Evolutionary conservation across 306 rosid species (phyloP).

Genomic region (Vigna trinervia): DNA sequence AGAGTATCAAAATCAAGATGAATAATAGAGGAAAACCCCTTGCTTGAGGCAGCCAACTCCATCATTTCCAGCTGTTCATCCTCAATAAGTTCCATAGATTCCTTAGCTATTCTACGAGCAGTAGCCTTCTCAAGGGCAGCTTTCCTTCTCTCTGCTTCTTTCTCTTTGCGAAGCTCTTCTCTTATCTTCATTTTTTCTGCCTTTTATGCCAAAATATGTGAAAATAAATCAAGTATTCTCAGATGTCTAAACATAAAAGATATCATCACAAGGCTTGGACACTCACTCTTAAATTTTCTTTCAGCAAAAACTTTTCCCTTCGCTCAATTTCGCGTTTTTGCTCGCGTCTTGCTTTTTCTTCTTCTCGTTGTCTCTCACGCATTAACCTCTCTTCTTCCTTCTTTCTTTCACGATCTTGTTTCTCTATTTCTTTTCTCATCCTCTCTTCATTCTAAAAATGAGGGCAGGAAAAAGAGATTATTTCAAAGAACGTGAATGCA

Average conservation of each 20-base stretch:
- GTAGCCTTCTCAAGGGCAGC: slow-evolving; percentile 95
- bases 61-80: slow-evolving; percentile 97
- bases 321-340: slow-evolving; percentile 87
- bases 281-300: slow-evolving; percentile 77
- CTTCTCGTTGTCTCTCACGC: slow-evolving; percentile 91
- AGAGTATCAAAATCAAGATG: slow-evolving; percentile 86
- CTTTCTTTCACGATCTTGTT: slow-evolving; percentile 86
- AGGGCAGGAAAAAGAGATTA: slow-evolving; percentile 13
- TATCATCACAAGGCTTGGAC: slow-evolving; percentile 18
- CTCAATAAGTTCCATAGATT: slow-evolving; percentile 98
- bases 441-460: slow-evolving; percentile 76
- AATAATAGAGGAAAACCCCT: slow-evolving; percentile 82
- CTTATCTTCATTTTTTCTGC: slow-evolving; percentile 85
- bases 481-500: neutral
- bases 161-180: slow-evolving; percentile 94
- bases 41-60: slow-evolving; percentile 90
- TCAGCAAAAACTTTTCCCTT: slow-evolving; percentile 83
- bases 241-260: slow-evolving; percentile 35
- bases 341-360: slow-evolving; percentile 83
- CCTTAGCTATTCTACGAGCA: slow-evolving; percentile 90
- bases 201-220: slow-evolving; percentile 51
- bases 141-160: slow-evolving; percentile 89
- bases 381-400: slow-evolving; percentile 95
- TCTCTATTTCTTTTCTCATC: slow-evolving; percentile 86
- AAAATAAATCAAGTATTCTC: slow-evolving; percentile 34